phyloP scores from a whole-genome alignment of 768 basidiomycete species.

The Boletus vermiculosoides region DNA sequence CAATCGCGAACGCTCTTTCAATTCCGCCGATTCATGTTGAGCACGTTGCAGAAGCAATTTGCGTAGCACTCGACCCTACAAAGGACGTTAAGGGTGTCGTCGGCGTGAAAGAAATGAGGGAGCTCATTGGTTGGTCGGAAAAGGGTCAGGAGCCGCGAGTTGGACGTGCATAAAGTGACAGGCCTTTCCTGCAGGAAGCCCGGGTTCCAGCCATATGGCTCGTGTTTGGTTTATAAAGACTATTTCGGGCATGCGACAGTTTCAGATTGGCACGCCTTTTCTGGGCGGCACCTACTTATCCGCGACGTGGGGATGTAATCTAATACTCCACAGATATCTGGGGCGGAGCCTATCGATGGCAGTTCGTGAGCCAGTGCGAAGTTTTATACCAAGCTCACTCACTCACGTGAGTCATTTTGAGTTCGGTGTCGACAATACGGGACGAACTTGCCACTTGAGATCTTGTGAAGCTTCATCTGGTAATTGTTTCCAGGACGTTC shows the following conservation, averaged over 20 bases:
- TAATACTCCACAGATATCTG: slow-evolving; percentile 11
- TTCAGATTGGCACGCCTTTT: slow-evolving; percentile 10
- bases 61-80: slow-evolving; percentile 53
- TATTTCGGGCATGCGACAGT: slow-evolving; percentile 20
- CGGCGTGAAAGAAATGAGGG: slow-evolving; percentile 70
- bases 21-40: slow-evolving; percentile 95
- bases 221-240: slow-evolving; percentile 4
- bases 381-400: neutral
- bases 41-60: slow-evolving; percentile 85
- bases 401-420: slow-evolving; percentile 1
- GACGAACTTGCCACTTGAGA: slow-evolving; percentile 12
- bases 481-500: slow-evolving; percentile 7
- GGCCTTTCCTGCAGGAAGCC: slow-evolving; percentile 5
- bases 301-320: slow-evolving; percentile 21
- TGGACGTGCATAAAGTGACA: slow-evolving; percentile 16
- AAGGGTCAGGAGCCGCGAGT: slow-evolving; percentile 29
- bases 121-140: slow-evolving; percentile 65
- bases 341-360: slow-evolving; percentile 9
- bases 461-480: neutral
- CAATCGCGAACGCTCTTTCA: slow-evolving; percentile 75
- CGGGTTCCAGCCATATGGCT: slow-evolving; percentile 3
- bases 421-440: slow-evolving; percentile 10
- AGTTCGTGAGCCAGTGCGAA: slow-evolving; percentile 12
- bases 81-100: slow-evolving; percentile 61
- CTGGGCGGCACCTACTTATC: slow-evolving; percentile 17